Percentiles rank a stretch among this genome's conserved stretches.
Evolutionary conservation across 2,329 filamentous ascomycete genomes (phyloP).

Genomic region (Chaetomiaceae sp.): DNA sequence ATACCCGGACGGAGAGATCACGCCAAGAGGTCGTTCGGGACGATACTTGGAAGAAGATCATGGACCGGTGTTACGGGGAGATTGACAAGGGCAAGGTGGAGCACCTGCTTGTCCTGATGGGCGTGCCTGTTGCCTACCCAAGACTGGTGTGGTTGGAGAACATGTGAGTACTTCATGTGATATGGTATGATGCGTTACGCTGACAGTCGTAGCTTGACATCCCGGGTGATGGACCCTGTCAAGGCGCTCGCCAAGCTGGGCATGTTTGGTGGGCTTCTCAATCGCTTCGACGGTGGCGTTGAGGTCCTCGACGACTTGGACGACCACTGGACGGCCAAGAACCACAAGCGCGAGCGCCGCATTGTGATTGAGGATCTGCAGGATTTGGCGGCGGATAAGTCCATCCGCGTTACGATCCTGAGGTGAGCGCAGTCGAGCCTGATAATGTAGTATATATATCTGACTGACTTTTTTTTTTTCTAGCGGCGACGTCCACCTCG

Average conservation of each 20-base stretch:
- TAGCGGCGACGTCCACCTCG: constrained; percentile 89
- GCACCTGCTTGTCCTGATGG: constrained; percentile 82
- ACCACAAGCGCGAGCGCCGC: constrained; percentile 85
- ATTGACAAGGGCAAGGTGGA: constrained; percentile 80
- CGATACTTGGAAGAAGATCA: constrained; percentile 79
- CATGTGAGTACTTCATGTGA: constrained; percentile 48
- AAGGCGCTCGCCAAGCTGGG: constrained; percentile 84
- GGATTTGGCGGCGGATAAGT: constrained; percentile 88
- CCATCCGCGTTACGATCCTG: constrained; percentile 83
- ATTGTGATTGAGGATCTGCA: constrained; percentile 88
- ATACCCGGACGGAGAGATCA: constrained; percentile 86
- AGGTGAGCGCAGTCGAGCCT: constrained; percentile 44
- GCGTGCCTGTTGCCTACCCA: constrained; percentile 79
- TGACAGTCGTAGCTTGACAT: constrained; percentile 61
- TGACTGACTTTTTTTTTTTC: neutral
- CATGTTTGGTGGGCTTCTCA: constrained; percentile 73
- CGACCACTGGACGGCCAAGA: constrained; percentile 95
- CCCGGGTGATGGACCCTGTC: constrained; percentile 77
- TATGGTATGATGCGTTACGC: neutral
- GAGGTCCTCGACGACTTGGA: constrained; percentile 90
- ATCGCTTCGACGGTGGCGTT: constrained; percentile 85
- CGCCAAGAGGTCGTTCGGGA: constrained; percentile 75
- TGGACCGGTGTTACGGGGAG: constrained; percentile 79
- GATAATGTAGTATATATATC: too few species aligned
- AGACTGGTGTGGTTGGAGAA: constrained; percentile 70